Base-by-base conservation (phyloP, 225 moss, liverwort and hornwort species). In the Anthoceros angustus region DNA sequence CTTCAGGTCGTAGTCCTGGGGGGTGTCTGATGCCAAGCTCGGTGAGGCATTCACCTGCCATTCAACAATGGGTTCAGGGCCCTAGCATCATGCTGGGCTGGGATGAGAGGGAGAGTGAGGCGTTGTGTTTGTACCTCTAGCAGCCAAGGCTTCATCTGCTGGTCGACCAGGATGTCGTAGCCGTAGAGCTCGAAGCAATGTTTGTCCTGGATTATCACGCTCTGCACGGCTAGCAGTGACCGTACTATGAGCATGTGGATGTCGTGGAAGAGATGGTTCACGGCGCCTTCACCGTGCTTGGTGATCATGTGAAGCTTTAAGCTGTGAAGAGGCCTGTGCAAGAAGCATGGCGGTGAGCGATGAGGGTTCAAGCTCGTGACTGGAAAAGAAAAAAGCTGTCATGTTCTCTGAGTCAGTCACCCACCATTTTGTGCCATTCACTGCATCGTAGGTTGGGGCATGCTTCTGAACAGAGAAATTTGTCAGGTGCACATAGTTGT, bases 101-200 rank as follows among this genome's bases (percentile, higher is more conserved):
- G 45, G 45, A 46, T 43, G 8, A 11, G 45, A 16, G 12, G 5
- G 45, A 46, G 11, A 16, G 16, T 46, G 16, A 18, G 18, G 23
- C 55, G 6, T 23, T 18, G 23, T 55, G 12, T 23, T 55, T 55
- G 16, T 41, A 87, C 95, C 95, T 98, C 91, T 2, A 92, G 74
- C 65, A 98, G 79, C 95, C 95, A 92, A 23, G 95, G 91, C 73
- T 98, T 98, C 41, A 98, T 72, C 24, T 76, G 65, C 45, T 81
- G 75, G 62, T 98, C 95, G 16, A 98, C 88, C 61, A 98, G 80
- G 73, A 98, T 98, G 69, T 98, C 95, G 18, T 98, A 98, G 62
- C 95, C 91, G 41, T 98, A 98, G 9, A 98, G 91, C 78, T 98
- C 95, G 78, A 98, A 98, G 70, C 95, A 98, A 66, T 98, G 95